Percentiles rank a stretch among this genome's conserved stretches.
Evolutionary conservation across 2,329 filamentous ascomycete genomes (phyloP).

Genomic region (Nemania bipapillata): DNA sequence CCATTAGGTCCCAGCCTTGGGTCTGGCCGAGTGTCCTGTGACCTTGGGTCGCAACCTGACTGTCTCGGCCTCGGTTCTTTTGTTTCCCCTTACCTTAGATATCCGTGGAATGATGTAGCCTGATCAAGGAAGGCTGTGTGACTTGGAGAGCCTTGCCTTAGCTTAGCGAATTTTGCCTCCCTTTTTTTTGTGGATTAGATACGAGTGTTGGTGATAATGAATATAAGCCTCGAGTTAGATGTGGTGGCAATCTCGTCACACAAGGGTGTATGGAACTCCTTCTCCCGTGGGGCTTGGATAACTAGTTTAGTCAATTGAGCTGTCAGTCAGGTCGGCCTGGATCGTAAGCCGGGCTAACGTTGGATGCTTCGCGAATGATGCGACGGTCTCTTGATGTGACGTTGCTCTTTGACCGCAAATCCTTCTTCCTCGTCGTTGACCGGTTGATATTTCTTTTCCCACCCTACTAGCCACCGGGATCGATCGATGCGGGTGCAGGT

Average conservation of each 20-base stretch:
- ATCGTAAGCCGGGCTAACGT: neutral
- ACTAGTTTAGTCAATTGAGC: no score
- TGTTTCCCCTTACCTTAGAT: neutral
- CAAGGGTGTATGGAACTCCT: neutral
- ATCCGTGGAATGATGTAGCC: neutral
- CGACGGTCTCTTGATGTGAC: neutral
- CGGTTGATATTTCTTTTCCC: neutral
- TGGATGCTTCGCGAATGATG: neutral
- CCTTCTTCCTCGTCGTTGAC: neutral
- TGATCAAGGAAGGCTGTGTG: no score
- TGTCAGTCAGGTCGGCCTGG: neutral
- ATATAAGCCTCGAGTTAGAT: slow-evolving; percentile 6
- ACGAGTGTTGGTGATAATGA: no score
- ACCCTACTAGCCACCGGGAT: neutral
- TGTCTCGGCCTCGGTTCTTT: neutral
- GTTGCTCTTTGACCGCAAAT: neutral
- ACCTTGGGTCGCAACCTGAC: neutral
- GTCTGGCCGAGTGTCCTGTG: neutral
- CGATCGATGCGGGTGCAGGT: no score
- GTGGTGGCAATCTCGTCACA: slow-evolving; percentile 10
- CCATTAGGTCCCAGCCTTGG: neutral
- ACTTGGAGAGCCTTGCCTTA: no score
- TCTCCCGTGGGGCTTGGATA: slow-evolving; percentile 31
- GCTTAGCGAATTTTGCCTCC: no score
- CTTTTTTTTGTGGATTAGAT: no score